phyloP scores from a whole-genome alignment of 2,329 filamentous ascomycete species.

The Ophiostoma piceae region DNA sequence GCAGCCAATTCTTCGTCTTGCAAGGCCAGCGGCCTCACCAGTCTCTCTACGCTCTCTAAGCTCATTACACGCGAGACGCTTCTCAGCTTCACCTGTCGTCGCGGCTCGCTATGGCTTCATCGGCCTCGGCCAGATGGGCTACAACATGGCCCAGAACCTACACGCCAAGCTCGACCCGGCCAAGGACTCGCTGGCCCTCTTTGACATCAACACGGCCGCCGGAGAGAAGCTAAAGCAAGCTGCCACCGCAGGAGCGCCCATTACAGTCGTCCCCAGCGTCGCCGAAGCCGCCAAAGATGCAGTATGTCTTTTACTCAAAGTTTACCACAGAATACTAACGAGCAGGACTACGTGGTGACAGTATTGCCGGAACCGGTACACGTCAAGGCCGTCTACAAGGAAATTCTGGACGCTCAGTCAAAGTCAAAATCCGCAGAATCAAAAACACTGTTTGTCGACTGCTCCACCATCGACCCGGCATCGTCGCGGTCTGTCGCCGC shows the following conservation, averaged over 20 bases:
- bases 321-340: background rate
- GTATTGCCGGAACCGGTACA: conserved; percentile 85
- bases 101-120: conserved; percentile 55
- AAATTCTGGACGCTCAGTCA: conserved; percentile 53
- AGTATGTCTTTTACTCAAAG: conserved; percentile 37
- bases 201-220: conserved; percentile 51
- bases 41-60: background rate
- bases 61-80: conserved; percentile 28
- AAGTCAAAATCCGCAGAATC: too few relatives aligned
- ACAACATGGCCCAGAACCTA: conserved; percentile 59
- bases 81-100: conserved; percentile 45
- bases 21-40: background rate
- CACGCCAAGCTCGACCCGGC: conserved; percentile 49
- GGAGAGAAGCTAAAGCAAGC: conserved; percentile 45
- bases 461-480: conserved; percentile 89
- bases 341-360: conserved; percentile 77
- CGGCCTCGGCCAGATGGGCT: conserved; percentile 58
- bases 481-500: conserved; percentile 75
- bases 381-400: conserved; percentile 74
- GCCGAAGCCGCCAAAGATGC: conserved; percentile 48
- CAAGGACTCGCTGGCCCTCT: conserved; percentile 48
- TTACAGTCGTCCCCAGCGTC: conserved; percentile 43
- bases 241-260: conserved; percentile 43
- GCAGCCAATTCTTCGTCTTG: background rate
- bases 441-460: conserved; percentile 73